Conservation (phyloP, 371 early-diverging fungal genomes). For the Saksenaea vasiformis region DNA sequence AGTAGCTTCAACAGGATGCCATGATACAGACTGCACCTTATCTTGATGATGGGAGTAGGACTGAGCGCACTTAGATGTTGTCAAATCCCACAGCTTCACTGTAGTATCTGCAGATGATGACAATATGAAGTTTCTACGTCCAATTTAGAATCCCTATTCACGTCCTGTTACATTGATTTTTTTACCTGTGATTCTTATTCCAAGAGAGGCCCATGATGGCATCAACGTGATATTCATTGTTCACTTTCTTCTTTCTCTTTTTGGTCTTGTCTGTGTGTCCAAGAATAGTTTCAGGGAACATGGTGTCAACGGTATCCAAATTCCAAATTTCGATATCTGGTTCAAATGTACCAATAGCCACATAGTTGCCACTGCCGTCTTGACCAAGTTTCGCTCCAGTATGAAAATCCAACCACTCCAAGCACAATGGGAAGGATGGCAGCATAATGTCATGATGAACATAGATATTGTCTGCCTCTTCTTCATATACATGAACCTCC, state of each 20-base stretch:
- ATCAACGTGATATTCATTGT: conserved; percentile 85
- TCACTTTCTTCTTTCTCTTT: conserved; percentile 64
- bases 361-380: conserved; percentile 73
- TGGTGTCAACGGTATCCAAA: conserved; percentile 85
- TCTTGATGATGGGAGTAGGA: conserved; percentile 85
- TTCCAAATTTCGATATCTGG: conserved; percentile 98
- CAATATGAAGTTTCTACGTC: conserved; percentile 74
- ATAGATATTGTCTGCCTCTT: conserved; percentile 85
- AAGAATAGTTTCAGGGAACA: conserved; percentile 89
- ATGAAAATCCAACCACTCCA: conserved; percentile 92
- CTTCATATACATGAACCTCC: conserved; percentile 89
- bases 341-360: conserved; percentile 94
- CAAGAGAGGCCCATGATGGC: conserved; percentile 92
- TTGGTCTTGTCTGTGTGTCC: conserved; percentile 70
- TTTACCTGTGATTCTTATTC: conserved; percentile 79
- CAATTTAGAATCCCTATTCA: background rate
- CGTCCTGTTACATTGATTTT: background rate
- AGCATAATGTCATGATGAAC: conserved; percentile 98
- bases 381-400: conserved; percentile 62
- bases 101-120: conserved; percentile 94
- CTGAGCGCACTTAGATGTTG: conserved; percentile 65
- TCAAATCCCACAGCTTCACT: conserved; percentile 96
- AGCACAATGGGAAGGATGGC: conserved; percentile 93
- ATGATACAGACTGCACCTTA: conserved; percentile 87
- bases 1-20: conserved; percentile 88